Conservation (phyloP, 2,329 filamentous ascomycete genomes). For the Pestalotiopsis fici region DNA sequence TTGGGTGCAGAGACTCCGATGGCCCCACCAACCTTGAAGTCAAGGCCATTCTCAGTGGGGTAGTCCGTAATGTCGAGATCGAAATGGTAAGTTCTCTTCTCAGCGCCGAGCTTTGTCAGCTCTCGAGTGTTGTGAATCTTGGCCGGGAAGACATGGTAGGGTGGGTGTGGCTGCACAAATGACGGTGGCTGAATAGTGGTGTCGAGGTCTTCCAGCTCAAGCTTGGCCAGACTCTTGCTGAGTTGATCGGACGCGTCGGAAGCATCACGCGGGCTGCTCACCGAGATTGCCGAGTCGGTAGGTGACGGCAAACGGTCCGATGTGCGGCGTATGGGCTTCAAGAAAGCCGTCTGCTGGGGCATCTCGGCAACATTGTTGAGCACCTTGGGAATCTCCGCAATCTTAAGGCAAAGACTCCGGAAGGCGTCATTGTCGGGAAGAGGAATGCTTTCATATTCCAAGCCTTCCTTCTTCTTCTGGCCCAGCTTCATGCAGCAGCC, state of each 20-base stretch:
- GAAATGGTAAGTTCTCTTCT: conserved; percentile 97
- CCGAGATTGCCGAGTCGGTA: conserved; percentile 49
- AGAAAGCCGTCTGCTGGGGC: conserved; percentile 73
- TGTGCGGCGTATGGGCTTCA: conserved; percentile 57
- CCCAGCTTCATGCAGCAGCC: conserved; percentile 60
- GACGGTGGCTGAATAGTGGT: conserved; percentile 73
- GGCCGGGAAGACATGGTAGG: conserved; percentile 90
- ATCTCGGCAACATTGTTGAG: conserved; percentile 73
- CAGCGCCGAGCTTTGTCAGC: conserved; percentile 82
- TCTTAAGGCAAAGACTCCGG: conserved; percentile 73
- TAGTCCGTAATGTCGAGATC: conserved; percentile 97
- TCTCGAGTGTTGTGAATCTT: conserved; percentile 83
- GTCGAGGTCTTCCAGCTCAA: conserved; percentile 47
- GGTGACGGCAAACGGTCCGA: conserved; percentile 40
- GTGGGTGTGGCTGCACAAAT: conserved; percentile 93
- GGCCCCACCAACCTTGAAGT: conserved; percentile 95
- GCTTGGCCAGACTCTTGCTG: conserved; percentile 23
- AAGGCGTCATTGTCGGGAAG: conserved; percentile 85
- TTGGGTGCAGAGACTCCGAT: conserved; percentile 94
- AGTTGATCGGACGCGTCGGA: conserved; percentile 32
- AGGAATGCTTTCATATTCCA: conserved; percentile 54
- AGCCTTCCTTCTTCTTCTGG: conserved; percentile 38
- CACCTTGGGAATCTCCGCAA: conserved; percentile 72
- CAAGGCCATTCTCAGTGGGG: conserved; percentile 77
- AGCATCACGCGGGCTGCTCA: conserved; percentile 40